Percentiles rank a stretch among this genome's conserved stretches.
Conservation (phyloP, 306 rosid species). For the Rubus parviflorus region DNA sequence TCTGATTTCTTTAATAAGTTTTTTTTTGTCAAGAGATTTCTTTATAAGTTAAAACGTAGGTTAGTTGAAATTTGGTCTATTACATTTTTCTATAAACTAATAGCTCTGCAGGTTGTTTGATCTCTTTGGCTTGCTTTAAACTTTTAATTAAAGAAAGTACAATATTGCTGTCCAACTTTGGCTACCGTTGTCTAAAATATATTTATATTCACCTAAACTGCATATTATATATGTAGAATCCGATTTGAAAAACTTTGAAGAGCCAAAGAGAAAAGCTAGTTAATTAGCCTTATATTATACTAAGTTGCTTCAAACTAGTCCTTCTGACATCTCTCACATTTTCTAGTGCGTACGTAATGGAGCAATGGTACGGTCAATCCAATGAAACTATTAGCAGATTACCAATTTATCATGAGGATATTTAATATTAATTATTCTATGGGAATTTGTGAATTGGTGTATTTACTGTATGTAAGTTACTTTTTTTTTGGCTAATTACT, state of each 20-base stretch:
- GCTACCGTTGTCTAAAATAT: not conserved
- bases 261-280: not conserved
- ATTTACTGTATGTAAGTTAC: not conserved
- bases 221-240: not conserved
- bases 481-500: too few relatives aligned
- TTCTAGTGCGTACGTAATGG: not conserved
- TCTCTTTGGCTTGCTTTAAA: not conserved
- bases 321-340: not conserved
- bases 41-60: too few relatives aligned
- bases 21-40: too few relatives aligned
- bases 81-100: not conserved
- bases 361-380: conserved; percentile 5
- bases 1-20: not conserved
- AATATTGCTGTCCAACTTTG: not conserved
- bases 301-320: not conserved
- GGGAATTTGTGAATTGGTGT: not conserved
- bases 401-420: not conserved
- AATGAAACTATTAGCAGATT: not conserved
- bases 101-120: not conserved
- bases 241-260: not conserved
- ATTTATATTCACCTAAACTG: not conserved
- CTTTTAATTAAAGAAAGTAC: not conserved
- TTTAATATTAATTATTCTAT: not conserved
- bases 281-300: not conserved
- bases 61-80: too few relatives aligned